Base-by-base conservation (phyloP, 2,329 filamentous ascomycete species). In the Sclerotiophoma versabilis region DNA sequence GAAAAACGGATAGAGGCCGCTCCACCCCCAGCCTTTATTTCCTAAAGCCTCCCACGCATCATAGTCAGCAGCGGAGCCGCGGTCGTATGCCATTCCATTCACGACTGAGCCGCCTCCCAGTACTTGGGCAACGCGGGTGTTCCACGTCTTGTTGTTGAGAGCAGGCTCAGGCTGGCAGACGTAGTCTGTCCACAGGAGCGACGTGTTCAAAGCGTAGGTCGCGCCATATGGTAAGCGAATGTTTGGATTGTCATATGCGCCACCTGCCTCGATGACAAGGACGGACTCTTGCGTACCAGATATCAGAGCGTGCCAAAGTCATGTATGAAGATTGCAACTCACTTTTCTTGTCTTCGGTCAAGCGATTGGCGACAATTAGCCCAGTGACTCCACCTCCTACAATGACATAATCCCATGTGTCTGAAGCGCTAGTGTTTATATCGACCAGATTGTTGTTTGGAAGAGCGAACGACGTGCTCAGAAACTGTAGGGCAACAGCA, bases 41-140 rank as follows among this genome's bases (percentile, higher is more conserved):
- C 85, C 85, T 17, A 88, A 66, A n/a, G 75, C 72, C 48, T 80
- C 81, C 85, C 85, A 88, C 2, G 78, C 79, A 66, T 87, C 81
- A 48, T 75, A 77, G 52, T 76, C 75, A 9, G 59, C 70, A n/a
- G 63, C 60, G 23, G 66, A 63, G 9, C 68, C 75, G 9, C 75
- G 65, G 37, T 72, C 70, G 43, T 72, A 76, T 75, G 4, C 74
- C 73, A 54, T 76, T 75, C 72, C 72, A 55, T 76, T 74, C 7
- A 72, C 46, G 4, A 58, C 34, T 1, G 65, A 67, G 0, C 66
- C 66, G 14, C 66, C 66, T 17, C 66, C 66, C 5, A 69, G 56
- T 2, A 69, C 60, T 12, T 54, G 44, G 20, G 54, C 66, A 33
- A 66, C 64, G 26, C 49, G 59, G 19, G 55, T 52, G 19, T 52